A percentile compares a stretch with the other conserved stretches of the same genome.
These are phyloP conservation scores for Intubia oerlemansii DNA, from an alignment of 2,329 filamentous ascomycete genomes.

Conservation along the genomic window DNA sequence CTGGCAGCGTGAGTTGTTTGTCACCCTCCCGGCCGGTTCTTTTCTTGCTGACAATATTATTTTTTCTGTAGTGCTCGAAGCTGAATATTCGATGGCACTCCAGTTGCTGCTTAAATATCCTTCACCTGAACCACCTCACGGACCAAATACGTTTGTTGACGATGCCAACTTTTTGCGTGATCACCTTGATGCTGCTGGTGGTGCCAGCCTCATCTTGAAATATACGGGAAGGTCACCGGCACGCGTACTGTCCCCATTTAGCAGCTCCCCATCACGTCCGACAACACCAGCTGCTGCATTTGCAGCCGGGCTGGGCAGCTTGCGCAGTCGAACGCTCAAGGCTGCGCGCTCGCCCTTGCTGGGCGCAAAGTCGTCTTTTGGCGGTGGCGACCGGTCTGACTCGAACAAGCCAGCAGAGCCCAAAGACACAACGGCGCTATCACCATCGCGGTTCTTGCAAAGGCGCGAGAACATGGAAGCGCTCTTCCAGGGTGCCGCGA, in stretches of 20 bases:
- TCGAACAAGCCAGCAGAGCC: too few species aligned
- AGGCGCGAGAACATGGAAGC: conserved; percentile 42
- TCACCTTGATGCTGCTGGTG: conserved; percentile 40
- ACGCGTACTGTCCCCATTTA: background rate
- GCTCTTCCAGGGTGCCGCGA: conserved; percentile 55
- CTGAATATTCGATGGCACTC: conserved; percentile 73
- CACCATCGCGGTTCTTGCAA: conserved; percentile 26
- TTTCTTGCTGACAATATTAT: conserved; percentile 1
- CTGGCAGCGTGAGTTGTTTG: conserved; percentile 64
- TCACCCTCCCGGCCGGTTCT: too few species aligned
- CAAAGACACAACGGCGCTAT: too few species aligned
- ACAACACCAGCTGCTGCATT: conserved; percentile 4
- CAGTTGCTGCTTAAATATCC: conserved; percentile 73
- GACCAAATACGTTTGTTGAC: conserved; percentile 60
- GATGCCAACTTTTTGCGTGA: conserved; percentile 60
- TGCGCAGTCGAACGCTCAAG: conserved; percentile 19
- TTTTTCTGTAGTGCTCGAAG: conserved; percentile 50
- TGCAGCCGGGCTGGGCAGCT: conserved; percentile 11
- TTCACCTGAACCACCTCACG: conserved; percentile 34
- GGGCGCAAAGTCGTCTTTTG: too few species aligned
- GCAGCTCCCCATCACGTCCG: conserved; percentile 6
- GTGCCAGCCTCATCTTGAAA: conserved; percentile 44
- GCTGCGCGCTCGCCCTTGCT: conserved; percentile 21
- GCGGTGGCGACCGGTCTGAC: too few species aligned
- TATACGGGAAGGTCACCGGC: conserved; percentile 34